These are phyloP conservation scores for Polymyxa betae DNA, from an alignment of 208 protist species.

Conservation along the genomic window DNA sequence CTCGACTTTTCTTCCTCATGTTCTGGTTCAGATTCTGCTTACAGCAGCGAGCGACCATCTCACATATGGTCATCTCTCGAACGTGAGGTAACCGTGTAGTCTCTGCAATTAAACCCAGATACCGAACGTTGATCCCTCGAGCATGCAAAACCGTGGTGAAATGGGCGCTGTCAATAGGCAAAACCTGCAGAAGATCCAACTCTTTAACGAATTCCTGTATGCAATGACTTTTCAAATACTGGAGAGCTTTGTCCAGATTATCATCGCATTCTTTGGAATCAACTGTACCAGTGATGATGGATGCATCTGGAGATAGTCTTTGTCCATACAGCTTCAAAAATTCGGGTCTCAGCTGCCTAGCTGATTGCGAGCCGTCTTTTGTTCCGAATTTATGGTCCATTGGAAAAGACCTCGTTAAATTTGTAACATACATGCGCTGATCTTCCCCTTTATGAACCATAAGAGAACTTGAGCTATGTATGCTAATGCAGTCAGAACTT, in stretches of 20 bases:
- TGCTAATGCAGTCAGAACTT: background rate
- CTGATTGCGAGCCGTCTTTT: background rate
- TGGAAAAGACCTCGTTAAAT: background rate
- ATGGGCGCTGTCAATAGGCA: background rate
- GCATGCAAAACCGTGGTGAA: background rate
- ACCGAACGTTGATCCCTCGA: background rate
- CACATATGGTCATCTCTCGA: background rate
- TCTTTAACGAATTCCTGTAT: background rate
- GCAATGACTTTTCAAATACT: background rate
- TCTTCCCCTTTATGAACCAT: background rate
- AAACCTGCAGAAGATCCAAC: background rate
- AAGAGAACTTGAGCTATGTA: background rate
- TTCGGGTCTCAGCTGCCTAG: background rate
- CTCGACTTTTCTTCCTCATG: background rate
- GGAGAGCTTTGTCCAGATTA: background rate
- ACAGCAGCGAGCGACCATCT: background rate
- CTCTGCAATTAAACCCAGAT: background rate
- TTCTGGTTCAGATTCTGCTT: background rate
- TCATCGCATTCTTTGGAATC: background rate
- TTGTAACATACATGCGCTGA: background rate
- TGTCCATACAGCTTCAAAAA: background rate
- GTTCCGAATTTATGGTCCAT: background rate
- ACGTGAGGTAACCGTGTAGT: background rate
- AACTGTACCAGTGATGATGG: background rate
- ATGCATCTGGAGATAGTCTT: background rate